Base-by-base conservation (phyloP, 2,329 filamentous ascomycete genomes). In the Arachnomyces sp. region DNA sequence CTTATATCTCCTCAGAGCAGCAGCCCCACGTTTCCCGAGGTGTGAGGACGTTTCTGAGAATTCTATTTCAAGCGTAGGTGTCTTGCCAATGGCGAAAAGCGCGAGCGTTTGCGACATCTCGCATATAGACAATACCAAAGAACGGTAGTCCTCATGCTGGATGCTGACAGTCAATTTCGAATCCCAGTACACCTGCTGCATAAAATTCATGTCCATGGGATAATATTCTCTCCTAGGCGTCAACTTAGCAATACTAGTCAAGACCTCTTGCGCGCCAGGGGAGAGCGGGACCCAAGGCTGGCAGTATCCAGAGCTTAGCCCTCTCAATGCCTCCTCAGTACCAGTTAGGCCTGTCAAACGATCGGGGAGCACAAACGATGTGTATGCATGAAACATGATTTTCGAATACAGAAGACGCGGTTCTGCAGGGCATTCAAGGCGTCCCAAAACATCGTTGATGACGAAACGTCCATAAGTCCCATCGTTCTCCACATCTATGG, bases 381-480 rank as follows among this genome's bases (percentile, higher is more conserved):
- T 62, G 34, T 36, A 40, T 7, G 46, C 80, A 50, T 84, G 80
- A 1, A 78, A 54, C 3, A 70, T 55, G 0, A 77, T 77, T 48
- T 79, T 81, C 1, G 61, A 61, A 40, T 78, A 79, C 0, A 77
- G 57, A 0, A 79, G 56, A 0, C 53, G 53, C 0, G 74, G 74
- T 34, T 82, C 79, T 0, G 73, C 60, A 0, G 78, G 65, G 29
- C 77, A 81, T 2, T 73, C 67, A 0, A 84, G 54, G 1, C 74
- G 67, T 0, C 73, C 70, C 2, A 84, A 62, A 0, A 73, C 51
- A 1, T 65, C 51, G 34, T 83, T 70, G 32, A 82, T 69, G 0
- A 58, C 59, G 36, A 73, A 82, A 6, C 62, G 70, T 0, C 63
- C 61, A 43, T 78, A 79, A 0, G 36, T 25, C 0, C 63, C 64